Percentiles rank a stretch among this genome's conserved stretches.
These are phyloP conservation scores for Geranium rotundifolium DNA, from an alignment of 345 rosid genomes.

Conservation along the genomic window DNA sequence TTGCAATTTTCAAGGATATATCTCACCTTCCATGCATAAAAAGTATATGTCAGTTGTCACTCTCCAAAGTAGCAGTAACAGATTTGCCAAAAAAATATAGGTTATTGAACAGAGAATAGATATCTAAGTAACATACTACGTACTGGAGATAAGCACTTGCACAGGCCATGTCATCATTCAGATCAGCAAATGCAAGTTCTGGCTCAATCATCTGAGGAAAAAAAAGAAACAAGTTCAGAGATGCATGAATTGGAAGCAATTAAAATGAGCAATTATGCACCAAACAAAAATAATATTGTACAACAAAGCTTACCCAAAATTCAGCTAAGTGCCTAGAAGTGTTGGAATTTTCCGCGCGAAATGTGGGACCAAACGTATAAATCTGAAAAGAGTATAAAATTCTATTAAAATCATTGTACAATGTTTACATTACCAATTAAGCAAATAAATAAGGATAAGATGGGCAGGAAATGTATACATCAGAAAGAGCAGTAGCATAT, in stretches of 20 bases:
- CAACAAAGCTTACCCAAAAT: conserved; percentile 60
- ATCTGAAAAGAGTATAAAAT: conserved; percentile 32
- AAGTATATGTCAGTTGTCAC: neutral
- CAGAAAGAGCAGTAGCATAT: conserved; percentile 92
- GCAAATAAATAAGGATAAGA: conserved; percentile 5
- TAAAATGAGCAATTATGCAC: conserved; percentile 4
- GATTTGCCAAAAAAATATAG: neutral
- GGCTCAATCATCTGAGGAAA: conserved; percentile 89
- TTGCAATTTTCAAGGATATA: conserved; percentile 80
- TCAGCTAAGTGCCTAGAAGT: conserved; percentile 95
- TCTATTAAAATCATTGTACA: conserved; percentile 1
- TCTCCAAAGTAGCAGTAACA: neutral
- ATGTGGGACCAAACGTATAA: conserved; percentile 96
- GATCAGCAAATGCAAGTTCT: conserved; percentile 96
- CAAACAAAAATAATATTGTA: conserved; percentile 6
- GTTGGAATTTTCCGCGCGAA: conserved; percentile 95
- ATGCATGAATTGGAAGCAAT: conserved; percentile 5
- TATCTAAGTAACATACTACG: conserved; percentile 82
- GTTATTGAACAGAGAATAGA: conserved; percentile 19
- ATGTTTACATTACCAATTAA: conserved; percentile 4
- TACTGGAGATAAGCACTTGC: conserved; percentile 99
- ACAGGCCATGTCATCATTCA: conserved; percentile 96
- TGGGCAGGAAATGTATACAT: conserved; percentile 34
- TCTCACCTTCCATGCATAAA: conserved; percentile 47
- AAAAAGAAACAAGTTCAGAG: conserved; percentile 5